Evolutionary conservation across 192 early-diverging fungal genomes (phyloP).

Genomic region (Borealophlyctis nickersoniae): DNA sequence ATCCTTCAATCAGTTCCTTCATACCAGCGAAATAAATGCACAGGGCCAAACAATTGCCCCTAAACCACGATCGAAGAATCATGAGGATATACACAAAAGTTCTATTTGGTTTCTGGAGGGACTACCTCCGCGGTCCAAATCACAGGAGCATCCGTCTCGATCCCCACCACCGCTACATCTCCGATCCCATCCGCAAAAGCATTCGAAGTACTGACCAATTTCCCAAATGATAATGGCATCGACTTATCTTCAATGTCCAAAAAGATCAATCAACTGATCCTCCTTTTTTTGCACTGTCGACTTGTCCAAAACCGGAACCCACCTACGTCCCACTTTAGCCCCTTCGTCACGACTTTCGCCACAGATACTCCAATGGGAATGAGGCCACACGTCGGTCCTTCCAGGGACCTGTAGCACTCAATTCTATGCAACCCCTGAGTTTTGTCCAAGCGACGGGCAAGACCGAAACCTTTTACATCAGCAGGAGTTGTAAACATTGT

Average conservation of each 20-base stretch:
- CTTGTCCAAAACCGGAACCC: too few species aligned
- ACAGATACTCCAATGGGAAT: conserved; percentile 71
- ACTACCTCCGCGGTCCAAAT: conserved; percentile 87
- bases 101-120: too few species aligned
- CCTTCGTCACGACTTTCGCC: conserved; percentile 64
- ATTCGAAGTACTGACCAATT: conserved; percentile 84
- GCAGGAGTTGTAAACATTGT: not conserved
- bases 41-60: too few species aligned
- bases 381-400: conserved; percentile 87
- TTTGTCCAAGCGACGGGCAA: conserved; percentile 7
- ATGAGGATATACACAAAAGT: too few species aligned
- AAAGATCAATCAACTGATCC: too few species aligned
- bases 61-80: too few species aligned
- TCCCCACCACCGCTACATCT: conserved; percentile 43
- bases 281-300: too few species aligned
- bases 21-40: too few species aligned
- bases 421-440: conserved; percentile 72
- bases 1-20: too few species aligned
- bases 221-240: conserved; percentile 62
- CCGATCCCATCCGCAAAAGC: conserved; percentile 43
- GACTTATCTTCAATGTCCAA: conserved; percentile 31
- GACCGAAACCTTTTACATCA: conserved; percentile 7
- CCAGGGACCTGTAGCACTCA: conserved; percentile 52
- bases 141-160: conserved; percentile 70
- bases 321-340: conserved; percentile 86